Base-by-base conservation (phyloP, 2,329 filamentous ascomycete species). In the Karstenula rhodostoma region DNA sequence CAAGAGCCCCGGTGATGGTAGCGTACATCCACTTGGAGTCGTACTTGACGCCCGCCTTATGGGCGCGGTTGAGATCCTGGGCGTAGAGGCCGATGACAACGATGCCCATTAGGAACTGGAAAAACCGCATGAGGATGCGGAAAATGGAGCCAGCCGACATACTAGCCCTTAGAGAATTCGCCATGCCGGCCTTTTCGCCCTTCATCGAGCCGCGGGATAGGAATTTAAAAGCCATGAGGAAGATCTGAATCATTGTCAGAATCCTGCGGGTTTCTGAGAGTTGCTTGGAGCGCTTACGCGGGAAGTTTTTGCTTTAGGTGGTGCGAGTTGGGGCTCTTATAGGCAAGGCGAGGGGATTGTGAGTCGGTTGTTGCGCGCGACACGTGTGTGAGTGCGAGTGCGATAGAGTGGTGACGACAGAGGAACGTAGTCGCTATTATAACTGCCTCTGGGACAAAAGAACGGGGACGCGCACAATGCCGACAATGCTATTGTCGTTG, bases 71-170 rank as follows among this genome's bases (percentile, higher is more conserved):
- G 48, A 80, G 70, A 33, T 79, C 76, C 23, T 81, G 61, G 6
- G 76, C 77, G 48, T 78, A 97, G 22, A 97, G 86, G 0, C 90
- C 93, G 65, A 90, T 89, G 57, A 95, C 90, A 1, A 90, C 86
- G 59, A 96, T 79, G 15, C 88, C 92, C 65, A 96, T 84, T 59
- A 91, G 84, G 72, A 97, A 89, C 72, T 94, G 91, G 62, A 89
- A 79, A 76, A 94, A 83, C 74, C 94, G 90, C n/a, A 93, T 79
- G 65, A 84, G 66, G 25, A 84, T 80, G 72, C 90, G 90, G 66
- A 83, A 40, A 44, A 62, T 59, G 55, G 57, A 58, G 25, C 64
- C 61, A 25, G 67, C 19, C 35, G 63, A 67, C 47, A 74, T 63
- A 50, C 63, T 58, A 23, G 71, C 63, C 42, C 63, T 53, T 25